Evolutionary conservation across 139 green algal species (phyloP).

Genomic region (Chloropicon primus): DNA sequence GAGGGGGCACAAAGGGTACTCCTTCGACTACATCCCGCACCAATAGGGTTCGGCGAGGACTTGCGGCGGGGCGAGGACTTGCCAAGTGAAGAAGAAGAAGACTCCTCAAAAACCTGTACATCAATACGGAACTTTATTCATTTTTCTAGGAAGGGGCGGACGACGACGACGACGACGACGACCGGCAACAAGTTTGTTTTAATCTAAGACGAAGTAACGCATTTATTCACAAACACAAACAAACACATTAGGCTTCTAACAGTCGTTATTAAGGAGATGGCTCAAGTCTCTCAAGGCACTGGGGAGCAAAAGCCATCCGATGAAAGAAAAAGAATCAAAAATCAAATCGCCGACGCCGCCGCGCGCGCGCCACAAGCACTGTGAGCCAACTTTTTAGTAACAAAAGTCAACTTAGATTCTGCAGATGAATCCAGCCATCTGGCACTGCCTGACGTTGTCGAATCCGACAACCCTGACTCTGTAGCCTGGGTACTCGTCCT

Average conservation of each 20-base stretch:
- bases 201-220: neutral
- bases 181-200: no score
- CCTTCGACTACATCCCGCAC: neutral
- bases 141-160: neutral
- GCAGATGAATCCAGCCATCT: neutral
- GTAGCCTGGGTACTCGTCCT: conserved; percentile 63
- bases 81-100: no score
- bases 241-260: neutral
- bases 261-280: neutral
- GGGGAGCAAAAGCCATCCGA: no score
- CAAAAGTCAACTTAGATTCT: neutral
- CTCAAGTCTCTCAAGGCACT: no score
- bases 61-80: no score
- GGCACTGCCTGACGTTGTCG: neutral
- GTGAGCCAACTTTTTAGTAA: neutral
- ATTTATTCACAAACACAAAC: neutral
- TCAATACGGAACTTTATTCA: no score
- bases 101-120: no score
- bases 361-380: no score
- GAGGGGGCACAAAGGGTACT: neutral
- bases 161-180: neutral
- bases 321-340: no score
- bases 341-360: no score
- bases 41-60: no score
- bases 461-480: neutral